These are phyloP conservation scores for Melampsora medusae DNA, from an alignment of 1,284 basidiomycete genomes.

Conservation along the genomic window DNA sequence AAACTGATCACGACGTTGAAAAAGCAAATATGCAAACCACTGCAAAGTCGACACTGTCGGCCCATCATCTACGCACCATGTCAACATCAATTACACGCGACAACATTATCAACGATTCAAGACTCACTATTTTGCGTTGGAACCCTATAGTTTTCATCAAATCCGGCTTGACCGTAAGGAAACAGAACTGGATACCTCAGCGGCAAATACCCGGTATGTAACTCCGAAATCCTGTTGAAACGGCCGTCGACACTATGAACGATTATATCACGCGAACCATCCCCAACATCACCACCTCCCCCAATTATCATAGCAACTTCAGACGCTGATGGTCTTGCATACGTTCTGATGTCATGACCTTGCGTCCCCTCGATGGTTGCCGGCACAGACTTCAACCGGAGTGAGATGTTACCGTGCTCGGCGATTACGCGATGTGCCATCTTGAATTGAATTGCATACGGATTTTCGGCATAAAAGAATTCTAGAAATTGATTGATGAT, in stretches of 20 bases:
- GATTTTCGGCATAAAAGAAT: too few species aligned
- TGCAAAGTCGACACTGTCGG: too few species aligned
- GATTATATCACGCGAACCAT: background rate
- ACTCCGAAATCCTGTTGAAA: background rate
- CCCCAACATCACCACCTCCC: background rate
- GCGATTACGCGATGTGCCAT: too few species aligned
- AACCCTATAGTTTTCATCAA: background rate
- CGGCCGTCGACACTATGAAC: background rate
- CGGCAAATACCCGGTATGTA: background rate
- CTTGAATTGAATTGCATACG: too few species aligned
- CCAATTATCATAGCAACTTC: background rate
- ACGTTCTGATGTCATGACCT: background rate
- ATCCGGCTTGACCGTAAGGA: slow-evolving; percentile 1
- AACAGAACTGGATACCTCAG: slow-evolving; percentile 10
- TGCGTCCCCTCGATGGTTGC: too few species aligned
- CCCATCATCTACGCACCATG: background rate
- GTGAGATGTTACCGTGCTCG: too few species aligned
- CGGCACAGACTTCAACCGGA: too few species aligned
- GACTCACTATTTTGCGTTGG: background rate
- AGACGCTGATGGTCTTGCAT: background rate
- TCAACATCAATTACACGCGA: too few species aligned
- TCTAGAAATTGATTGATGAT: too few species aligned
- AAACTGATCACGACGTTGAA: background rate
- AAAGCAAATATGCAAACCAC: background rate
- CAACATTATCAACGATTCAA: too few species aligned